phyloP scores from a whole-genome alignment of 371 early-diverging fungal species.

The Circinella umbellata region DNA sequence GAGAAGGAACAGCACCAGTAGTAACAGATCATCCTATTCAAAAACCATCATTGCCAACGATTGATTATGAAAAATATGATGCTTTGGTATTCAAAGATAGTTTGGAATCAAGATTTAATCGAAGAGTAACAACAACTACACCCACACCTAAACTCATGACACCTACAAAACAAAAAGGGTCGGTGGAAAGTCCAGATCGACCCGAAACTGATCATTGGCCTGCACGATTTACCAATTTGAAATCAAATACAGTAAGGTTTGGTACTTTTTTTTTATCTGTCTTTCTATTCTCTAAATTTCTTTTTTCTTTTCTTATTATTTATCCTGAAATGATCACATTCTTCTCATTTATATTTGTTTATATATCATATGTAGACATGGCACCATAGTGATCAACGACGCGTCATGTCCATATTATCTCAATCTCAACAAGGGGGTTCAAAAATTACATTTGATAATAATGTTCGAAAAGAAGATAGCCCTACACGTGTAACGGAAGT shows the following conservation, averaged over 20 bases:
- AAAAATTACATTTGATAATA: conserved; percentile 40
- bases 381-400: conserved; percentile 45
- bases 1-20: neutral
- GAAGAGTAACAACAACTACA: conserved; percentile 23
- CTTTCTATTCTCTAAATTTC: no score
- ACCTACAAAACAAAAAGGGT: conserved; percentile 27
- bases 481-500: conserved; percentile 27
- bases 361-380: conserved; percentile 38
- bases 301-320: neutral
- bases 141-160: conserved; percentile 18
- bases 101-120: conserved; percentile 42
- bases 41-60: conserved; percentile 4
- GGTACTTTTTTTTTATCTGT: no score
- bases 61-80: conserved; percentile 62
- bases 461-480: conserved; percentile 39
- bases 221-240: conserved; percentile 15
- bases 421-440: conserved; percentile 44
- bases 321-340: neutral
- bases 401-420: conserved; percentile 37
- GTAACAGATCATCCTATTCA: neutral
- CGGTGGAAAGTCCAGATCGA: conserved; percentile 41
- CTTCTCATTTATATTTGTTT: no score
- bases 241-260: conserved; percentile 34
- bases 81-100: conserved; percentile 51
- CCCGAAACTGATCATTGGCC: conserved; percentile 22